Base-by-base conservation (phyloP, 176 grass and related monocot species). In the Elymus sibiricus region DNA sequence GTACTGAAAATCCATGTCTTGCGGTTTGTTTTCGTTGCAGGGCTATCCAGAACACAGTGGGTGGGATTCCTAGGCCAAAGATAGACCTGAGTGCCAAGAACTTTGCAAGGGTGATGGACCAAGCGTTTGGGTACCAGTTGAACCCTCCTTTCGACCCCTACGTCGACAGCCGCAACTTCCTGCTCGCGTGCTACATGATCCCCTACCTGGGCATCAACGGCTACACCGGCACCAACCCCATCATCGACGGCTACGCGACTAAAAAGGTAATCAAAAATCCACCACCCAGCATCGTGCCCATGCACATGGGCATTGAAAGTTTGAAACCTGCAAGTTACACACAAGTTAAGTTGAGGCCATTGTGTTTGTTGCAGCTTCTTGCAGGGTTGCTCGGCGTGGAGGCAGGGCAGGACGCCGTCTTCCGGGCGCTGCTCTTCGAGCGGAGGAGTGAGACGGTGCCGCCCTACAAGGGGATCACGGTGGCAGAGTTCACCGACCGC, bases 61-160 rank as follows among this genome's bases (percentile, higher is more conserved):
- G 91, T 46, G 90, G 85, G 24, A 70, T 95, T 4, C 79, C 82
- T 32, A 90, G 95, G 82, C 93, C 95, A 3, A 22, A 73, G 64
- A 93, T 98, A 29, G 87, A 98, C 76, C 71, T 95, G 5, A 95
- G 93, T 31, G 63, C 43, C 7, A 37, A n/a, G 15, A 86, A 93
- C 84, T 95, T 94, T 80, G 95, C 87, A 1, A 87, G 19, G 75
- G 9, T 93, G 35, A 95, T 97, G 86, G 86, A 94, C 61, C 24
- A 83, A 38, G 95, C 95, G 16, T 86, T 94, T 26, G 95, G 88
- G 17, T 81, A 84, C 53, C 70, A 44, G 4, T 19, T 97, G 17
- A 26, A 97, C 74, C 95, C 95, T 31, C 92, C 95, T 29, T 97
- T 97, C 69, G 65, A 97, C 43, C 95, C 95, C 15, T 94, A 94